Evolutionary conservation across 2,329 filamentous ascomycete species (phyloP), one percentile per base, ranked within the genome.

Genomic region (Talaromyces sp.): DNA sequence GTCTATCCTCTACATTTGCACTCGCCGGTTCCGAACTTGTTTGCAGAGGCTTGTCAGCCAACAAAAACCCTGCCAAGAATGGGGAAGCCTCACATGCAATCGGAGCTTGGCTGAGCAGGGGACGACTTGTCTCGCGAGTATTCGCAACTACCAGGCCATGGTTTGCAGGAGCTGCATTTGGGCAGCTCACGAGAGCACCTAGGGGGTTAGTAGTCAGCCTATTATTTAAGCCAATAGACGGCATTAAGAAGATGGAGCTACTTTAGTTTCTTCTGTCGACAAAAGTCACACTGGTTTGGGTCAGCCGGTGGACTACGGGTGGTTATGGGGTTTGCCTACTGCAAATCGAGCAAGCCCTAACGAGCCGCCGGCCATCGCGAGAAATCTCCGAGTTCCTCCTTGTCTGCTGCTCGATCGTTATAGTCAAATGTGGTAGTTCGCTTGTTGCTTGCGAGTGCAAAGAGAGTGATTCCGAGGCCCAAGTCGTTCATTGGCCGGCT

Each of bases 171-270:
- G 32, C 49, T 59, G 42, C 64, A 65, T 53, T 65, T 65, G 13
- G 64, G 62, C 17, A 63, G 47, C 30, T 65, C 60, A 7, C 62
- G 58, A 3, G 64, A 65, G 4, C 64, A 65, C 55, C 63, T 65
- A 22, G 10, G 2, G 33, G 15, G 11, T n/a, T 7, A 28, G 27
- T 33, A 3, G 22, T 44, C n/a, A 28, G 22, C 17, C 27, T 15
- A 42, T 57, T 3, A 33, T 13, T 9, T 13, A 13, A 33, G 3
- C 2, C 11, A 33, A 13, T 9, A 10, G 7, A 32, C 30, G 9
- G 30, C 7, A 33, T 11, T 33, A 33, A 33, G 13, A 33, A 33
- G 30, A 44, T 27, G 11, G 25, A n/a, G 19, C 17, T 57, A 57
- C 55, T 57, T 57, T 25, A 65, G 58, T 36, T 65, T 65, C 55